Base-by-base conservation (phyloP, 208 protist genomes). In the Phytomonas serpens region DNA sequence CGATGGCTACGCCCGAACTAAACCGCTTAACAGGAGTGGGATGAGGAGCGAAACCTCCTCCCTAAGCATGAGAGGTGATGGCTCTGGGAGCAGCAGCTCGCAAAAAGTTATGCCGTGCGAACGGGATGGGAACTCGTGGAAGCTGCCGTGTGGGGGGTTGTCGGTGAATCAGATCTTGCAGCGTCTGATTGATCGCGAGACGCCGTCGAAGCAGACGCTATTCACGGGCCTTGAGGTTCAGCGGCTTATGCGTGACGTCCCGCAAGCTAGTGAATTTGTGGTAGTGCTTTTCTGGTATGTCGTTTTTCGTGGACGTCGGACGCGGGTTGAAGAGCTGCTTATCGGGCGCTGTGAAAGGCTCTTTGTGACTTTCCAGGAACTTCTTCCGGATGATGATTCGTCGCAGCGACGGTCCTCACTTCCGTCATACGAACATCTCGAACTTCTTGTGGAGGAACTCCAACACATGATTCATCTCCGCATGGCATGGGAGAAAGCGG, bases 261-360 rank as follows among this genome's bases (percentile, higher is more conserved):
- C 57, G 19, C 64, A 82, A 42, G 86, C 84, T 30, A 75, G 74
- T n/a, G 61, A 76, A 52, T 74, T 92, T 11, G 79, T 85, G 32
- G 74, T 84, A 14, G 10, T 81, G 29, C 89, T 81, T 71, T 89
- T 92, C 71, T 92, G 87, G 84, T 89, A 81, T 68, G 68, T 84
- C 27, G 80, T 92, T n/a, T 73, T 75, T 23, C 78, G 80, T 30
- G 81, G 77, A 52, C 84, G 87, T 4, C 79, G 80, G 10, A 75
- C 71, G 3, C 75, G 64, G 38, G 4, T 81, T 27, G 87, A 92
- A 71, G 74, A 74, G 31, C 71, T 84, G 31, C 70, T 92, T 1
- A 78, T 88, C 37, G 80, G 69, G 40, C 87, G 84, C n/a, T 85
- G 83, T 64, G 27, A 72, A 6, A 71, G 78, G 31, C 68, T 92